Conservation (phyloP, 345 rosid species). For the thale cress (Arabidopsis thaliana) region TAIR10.1 NC_003070.9:11203001-11203500, state of each 20-base stretch:
- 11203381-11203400: no score
- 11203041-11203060: conserved; percentile 8
- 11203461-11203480: no score
- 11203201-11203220: conserved; percentile 20
- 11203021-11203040: conserved; percentile 29
- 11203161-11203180: neutral
- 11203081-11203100: conserved; percentile 35
- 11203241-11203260: conserved; percentile 1
- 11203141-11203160: conserved; percentile 29
- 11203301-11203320: neutral
- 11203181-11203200: conserved; percentile 24
- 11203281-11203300: neutral
- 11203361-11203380: no score
- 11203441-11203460: no score
- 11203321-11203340: neutral
- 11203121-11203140: conserved; percentile 40
- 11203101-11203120: conserved; percentile 46
- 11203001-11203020: conserved; percentile 25
- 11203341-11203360: neutral
- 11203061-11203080: conserved; percentile 30
- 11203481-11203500: no score
- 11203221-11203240: neutral
- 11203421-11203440: no score
- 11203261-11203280: neutral
- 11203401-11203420: no score